Evolutionary conservation across 2,329 filamentous ascomycete species (phyloP), one percentile per base, ranked within the genome.

Genomic region (Aspergillus pseudoterreus): DNA sequence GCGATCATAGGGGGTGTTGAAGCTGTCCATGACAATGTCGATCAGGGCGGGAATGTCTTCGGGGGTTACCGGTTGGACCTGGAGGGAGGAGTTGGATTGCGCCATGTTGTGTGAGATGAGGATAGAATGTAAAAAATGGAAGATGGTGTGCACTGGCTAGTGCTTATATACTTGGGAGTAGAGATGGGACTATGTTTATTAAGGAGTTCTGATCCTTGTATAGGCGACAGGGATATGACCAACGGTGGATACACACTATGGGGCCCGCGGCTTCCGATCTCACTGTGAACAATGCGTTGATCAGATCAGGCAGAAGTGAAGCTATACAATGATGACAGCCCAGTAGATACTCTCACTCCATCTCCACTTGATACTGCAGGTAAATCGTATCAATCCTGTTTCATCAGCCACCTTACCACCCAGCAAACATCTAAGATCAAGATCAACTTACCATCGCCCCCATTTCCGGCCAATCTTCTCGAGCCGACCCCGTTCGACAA

Each of bases 381-480:
- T 38, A 38, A 17, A 38, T 38, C 6, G 35, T 38, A 38, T 38
- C 35, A 17, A 38, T 38, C 35, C 35, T 38, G 14, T 10, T 38
- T 14, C 35, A 11, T n/a, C 15, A n/a, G 11, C 15, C 12, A 38
- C 12, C 35, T 15, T n/a, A 12, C n/a, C 4, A 10, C 33, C 33
- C 6, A n/a, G 22, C 22, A 22, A 6, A 22, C 22, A 22, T 30
- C 6, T 30, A 10, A 30, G 27, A 30, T 8, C 4, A 30, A 30
- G 2, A 22, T 22, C 22, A 6, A 30, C 39, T 42, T 11, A 73
- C 71, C 67, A 71, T 44, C 60, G 54, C 6, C 65, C 68, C 49
- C 64, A 65, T 52, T 75, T 75, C 47, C 61, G 65, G 4, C 71
- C 72, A 19, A 73, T 66, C 4, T 63, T 63, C 41, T 69, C 63